Evolutionary conservation across 345 rosid species (phyloP), one percentile per base, ranked within the genome.

Genomic region (Crucihimalaya himalaica): DNA sequence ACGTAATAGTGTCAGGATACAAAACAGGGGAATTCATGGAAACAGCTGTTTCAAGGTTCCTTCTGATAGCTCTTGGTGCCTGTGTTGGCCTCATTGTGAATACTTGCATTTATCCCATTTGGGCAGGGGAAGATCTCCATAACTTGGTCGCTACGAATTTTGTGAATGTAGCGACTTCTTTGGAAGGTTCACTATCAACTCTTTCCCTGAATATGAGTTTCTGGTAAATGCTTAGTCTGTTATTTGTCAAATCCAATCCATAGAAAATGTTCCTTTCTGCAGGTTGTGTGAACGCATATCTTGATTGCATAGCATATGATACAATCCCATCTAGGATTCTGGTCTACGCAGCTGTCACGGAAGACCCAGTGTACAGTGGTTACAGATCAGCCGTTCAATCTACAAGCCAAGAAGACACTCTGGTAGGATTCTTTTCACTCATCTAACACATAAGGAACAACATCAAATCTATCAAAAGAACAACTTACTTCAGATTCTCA

Each of bases 101-200:
- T 72, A 82, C 88, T 63, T 87, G 85, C 81, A 90, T 93, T 66
- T 93, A 84, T 78, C 98, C 97, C 8, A 90, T 93, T 61, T 93
- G 97, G 98, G 93, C 97, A 32, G 97, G 98, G 10, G 98, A 93
- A 79, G 97, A 88, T 82, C 84, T 93, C 73, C 98, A 93, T 66
- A 78, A 67, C 68, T 82, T 89, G 81, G 96, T 90, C 54, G 93
- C 76, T 35, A 89, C 89, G 79, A 89, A 89, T 79, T 93, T 93
- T 80, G 81, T 29, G 75, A 86, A 83, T 42, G 96, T 90, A 28
- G 96, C 98, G 10, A 84, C 67, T 79, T 90, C 98, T 39, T 70
- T 93, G 80, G 97, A 90, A 93, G 98, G 97, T 88, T 77, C 2
- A 3, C 52, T 31, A 42, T 20, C 9, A 48, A 18, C 45, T 19